These are phyloP conservation scores for Lasiodiplodia sp. DNA, from an alignment of 2,329 filamentous ascomycete genomes.

Conservation along the genomic window DNA sequence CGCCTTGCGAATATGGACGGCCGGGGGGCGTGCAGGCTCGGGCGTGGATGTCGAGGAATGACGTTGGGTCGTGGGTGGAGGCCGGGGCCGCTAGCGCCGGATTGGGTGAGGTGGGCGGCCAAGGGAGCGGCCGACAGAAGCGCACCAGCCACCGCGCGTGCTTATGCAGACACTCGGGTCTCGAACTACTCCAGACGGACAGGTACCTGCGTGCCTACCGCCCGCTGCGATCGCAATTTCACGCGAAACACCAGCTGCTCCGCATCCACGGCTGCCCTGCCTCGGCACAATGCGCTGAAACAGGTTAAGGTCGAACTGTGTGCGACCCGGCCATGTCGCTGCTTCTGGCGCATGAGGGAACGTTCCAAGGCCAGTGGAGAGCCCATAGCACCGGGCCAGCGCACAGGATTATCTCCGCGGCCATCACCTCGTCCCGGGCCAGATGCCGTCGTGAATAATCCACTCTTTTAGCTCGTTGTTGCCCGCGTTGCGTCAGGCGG, in stretches of 20 bases:
- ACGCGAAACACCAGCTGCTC: conserved; percentile 17
- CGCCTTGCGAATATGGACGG: background rate
- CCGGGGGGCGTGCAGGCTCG: background rate
- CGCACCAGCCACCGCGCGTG: conserved; percentile 6
- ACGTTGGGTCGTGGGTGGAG: conserved; percentile 6
- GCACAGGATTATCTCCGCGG: conserved; percentile 8
- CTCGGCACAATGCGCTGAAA: conserved; percentile 12
- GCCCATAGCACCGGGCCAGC: background rate
- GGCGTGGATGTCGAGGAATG: conserved; percentile 8
- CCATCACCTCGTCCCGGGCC: background rate
- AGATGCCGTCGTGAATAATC: background rate
- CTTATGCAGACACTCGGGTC: conserved; percentile 11
- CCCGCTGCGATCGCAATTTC: conserved; percentile 13
- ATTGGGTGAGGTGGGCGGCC: background rate
- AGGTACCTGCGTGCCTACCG: background rate
- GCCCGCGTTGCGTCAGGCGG: background rate
- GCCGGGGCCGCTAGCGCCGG: background rate
- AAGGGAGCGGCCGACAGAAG: background rate
- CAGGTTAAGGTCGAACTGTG: conserved; percentile 3
- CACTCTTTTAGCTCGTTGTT: conserved; percentile 4
- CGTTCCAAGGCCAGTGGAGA: background rate
- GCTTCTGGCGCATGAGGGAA: background rate
- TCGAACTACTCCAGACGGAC: conserved; percentile 13
- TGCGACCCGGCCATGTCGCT: conserved; percentile 4
- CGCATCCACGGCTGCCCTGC: conserved; percentile 3